Evolutionary conservation across 2,329 filamentous ascomycete genomes (phyloP), one percentile per base, ranked within the genome.

Genomic region (Ceratocystis diversiconidia): DNA sequence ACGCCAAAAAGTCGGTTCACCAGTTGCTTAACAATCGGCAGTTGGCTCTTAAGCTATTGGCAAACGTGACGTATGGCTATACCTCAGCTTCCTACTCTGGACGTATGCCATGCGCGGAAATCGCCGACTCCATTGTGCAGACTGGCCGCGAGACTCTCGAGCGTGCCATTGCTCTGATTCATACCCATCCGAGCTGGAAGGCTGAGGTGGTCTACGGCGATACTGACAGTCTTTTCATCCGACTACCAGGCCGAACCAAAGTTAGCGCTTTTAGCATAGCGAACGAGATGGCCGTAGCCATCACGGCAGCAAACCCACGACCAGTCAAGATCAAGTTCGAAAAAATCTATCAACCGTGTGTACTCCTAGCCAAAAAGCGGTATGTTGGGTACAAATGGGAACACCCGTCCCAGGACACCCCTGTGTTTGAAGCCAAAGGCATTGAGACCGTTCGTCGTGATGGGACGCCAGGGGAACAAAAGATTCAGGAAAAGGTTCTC

Each of bases 341-440:
- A 73, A 99, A 99, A 71, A 92, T 99, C 1, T 99, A 99, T 74
- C 89, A 95, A 69, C 94, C 95, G 0, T 97, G 92, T 73, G 85
- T 97, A 0, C 80, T 99, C 3, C 81, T 99, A 0, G 91, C 95
- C 19, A 99, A 99, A 78, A 99, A 99, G 73, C 88, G 94, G 65
- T 99, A 99, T 71, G 95, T 97, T 3, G 95, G 95, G 5, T 96
- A 96, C 79, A 96, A 96, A 73, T 99, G 95, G 76, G 94, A 99
- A 73, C 83, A 80, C 69, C 83, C 82, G 46, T 79, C 82, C 17
- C 94, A 99, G 72, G 77, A 74, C 7, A 84, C 86, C 69, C 92
- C 94, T 0, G 89, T 95, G 0, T 97, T 97, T 70, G 95, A 99
- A 73, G 95, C 94, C 66, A 99, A 99, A 75, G 94, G 95, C 36